A percentile compares a stretch with the other conserved stretches of the same genome.
phyloP scores from a whole-genome alignment of 495 filamentous ascomycete species.

The Aspergillus sclerotioniger region DNA sequence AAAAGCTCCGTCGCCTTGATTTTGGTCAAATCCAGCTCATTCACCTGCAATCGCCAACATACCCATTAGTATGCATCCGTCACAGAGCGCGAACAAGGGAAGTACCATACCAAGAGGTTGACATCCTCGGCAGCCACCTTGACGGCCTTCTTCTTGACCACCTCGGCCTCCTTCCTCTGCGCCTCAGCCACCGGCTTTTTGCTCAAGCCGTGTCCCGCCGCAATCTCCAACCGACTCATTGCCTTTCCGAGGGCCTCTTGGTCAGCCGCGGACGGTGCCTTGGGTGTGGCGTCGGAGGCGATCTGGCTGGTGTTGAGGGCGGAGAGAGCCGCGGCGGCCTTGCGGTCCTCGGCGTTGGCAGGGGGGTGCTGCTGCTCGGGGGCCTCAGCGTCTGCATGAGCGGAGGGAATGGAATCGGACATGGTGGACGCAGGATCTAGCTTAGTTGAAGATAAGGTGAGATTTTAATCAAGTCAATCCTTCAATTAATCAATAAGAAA shows the following conservation, averaged over 20 bases:
- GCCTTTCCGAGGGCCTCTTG: conserved; percentile 82
- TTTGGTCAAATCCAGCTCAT: conserved; percentile 77
- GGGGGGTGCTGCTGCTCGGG: conserved; percentile 55
- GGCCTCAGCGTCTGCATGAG: conserved; percentile 63
- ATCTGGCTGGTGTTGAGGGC: conserved; percentile 68
- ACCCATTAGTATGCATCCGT: conserved; percentile 9
- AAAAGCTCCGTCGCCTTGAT: conserved; percentile 80
- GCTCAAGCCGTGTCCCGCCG: conserved; percentile 29
- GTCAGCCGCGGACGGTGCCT: conserved; percentile 56
- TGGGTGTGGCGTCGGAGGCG: conserved; percentile 31
- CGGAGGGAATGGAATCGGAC: conserved; percentile 65
- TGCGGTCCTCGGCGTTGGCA: conserved; percentile 80
- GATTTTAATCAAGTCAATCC: neutral
- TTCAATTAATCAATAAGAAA: neutral
- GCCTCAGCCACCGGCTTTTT: conserved; percentile 26
- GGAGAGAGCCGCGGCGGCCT: conserved; percentile 81
- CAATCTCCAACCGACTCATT: conserved; percentile 66
- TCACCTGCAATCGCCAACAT: conserved; percentile 49
- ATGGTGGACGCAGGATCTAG: conserved; percentile 28
- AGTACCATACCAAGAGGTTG: conserved; percentile 60
- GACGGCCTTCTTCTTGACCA: conserved; percentile 51
- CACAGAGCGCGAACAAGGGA: neutral
- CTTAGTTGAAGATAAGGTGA: neutral
- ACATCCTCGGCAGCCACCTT: conserved; percentile 70
- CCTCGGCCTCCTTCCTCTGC: conserved; percentile 43